These are phyloP conservation scores for Zygotorulaspora florentina DNA, from an alignment of 805 yeast species.

Conservation along the genomic window DNA sequence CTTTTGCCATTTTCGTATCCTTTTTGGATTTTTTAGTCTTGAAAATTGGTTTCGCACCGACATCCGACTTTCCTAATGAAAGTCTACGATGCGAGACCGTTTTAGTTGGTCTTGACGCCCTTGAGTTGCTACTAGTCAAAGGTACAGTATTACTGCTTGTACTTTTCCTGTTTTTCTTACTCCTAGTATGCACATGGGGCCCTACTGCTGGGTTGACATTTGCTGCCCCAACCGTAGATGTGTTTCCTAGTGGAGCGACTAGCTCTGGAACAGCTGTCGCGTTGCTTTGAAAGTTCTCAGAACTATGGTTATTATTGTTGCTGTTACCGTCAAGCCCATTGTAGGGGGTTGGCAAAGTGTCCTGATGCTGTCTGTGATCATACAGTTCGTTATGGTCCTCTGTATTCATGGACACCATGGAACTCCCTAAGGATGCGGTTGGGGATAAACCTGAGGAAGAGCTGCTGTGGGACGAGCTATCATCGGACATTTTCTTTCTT, in stretches of 20 bases:
- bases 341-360: conserved; percentile 32
- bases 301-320: neutral
- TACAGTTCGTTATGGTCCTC: conserved; percentile 39
- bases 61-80: neutral
- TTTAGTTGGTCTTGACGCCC: neutral
- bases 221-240: no score
- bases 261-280: neutral
- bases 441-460: conserved; percentile 19
- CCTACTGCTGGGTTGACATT: no score
- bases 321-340: conserved; percentile 5
- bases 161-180: neutral
- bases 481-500: conserved; percentile 9
- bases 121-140: conserved; percentile 2
- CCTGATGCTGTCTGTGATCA: conserved; percentile 49
- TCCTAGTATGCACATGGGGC: no score
- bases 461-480: conserved; percentile 7
- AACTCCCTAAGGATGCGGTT: conserved; percentile 25
- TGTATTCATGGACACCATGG: conserved; percentile 38
- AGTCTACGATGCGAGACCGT: neutral
- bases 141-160: neutral
- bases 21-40: neutral
- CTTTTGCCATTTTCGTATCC: neutral
- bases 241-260: no score
- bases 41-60: neutral
- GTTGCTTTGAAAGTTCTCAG: neutral